Base-by-base conservation (phyloP, 2,329 filamentous ascomycete genomes). In the Colletotrichum phormii region DNA sequence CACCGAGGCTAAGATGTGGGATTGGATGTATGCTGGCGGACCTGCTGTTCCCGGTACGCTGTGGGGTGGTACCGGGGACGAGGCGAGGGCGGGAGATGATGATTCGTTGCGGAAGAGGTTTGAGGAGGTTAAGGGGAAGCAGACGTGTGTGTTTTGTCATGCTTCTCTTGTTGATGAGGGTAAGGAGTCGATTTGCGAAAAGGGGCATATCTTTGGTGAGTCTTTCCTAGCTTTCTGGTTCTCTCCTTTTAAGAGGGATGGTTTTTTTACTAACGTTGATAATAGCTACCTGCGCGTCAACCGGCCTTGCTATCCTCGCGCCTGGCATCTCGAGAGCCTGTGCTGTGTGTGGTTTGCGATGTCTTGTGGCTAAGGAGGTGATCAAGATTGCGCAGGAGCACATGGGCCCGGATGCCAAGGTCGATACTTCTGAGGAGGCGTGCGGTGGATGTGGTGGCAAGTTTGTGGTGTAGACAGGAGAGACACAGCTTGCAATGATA, bases 11-110 rank as follows among this genome's bases (percentile, higher is more conserved):
- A 81, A 81, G 49, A 82, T 88, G 57, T 90, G 89, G 85, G 86
- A 90, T 73, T 89, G 87, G 84, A 88, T 90, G 86, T 90, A 91
- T 75, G 88, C 87, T 22, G 81, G 81, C n/a, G 87, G 86, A 0
- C 80, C 83, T 0, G 81, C 83, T 2, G 85, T 89, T 3, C 81
- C 84, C 0, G 87, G 85, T 4, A 81, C 75, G 7, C 71, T 76
- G 29, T 42, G 37, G 37, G 15, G 13, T 42, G 76, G 78, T 54
- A 74, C 62, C 42, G 75, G 24, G 60, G 69, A 29, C 0, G 15
- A 49, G 24, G 64, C 67, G 15, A 67, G 8, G 2, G 74, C 73
- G 2, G 62, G 66, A 4, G 64, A 65, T 5, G 67, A 76, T 4
- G 64, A 76, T 2, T 73, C 78, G 0, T 61, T 88, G 12, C 79